phyloP scores from a whole-genome alignment of 495 filamentous ascomycete species.

The Hypoxylon crocopeplum region DNA sequence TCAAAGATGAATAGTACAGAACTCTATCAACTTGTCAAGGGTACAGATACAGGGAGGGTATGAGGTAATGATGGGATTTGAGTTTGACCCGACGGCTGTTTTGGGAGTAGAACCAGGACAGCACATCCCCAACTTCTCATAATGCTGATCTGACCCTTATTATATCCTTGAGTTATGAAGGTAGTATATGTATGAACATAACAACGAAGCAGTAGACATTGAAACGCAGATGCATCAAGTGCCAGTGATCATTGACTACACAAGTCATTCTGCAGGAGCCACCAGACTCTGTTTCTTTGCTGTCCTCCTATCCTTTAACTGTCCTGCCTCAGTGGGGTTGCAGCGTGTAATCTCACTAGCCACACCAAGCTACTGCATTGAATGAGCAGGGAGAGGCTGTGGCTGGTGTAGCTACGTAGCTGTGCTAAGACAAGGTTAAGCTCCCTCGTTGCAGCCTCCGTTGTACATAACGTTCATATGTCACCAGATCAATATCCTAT shows the following conservation, averaged over 20 bases:
- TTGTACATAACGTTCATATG: constrained; percentile 22
- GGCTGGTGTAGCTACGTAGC: constrained; percentile 20
- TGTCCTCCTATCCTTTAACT: not conserved
- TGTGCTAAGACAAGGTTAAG: not conserved
- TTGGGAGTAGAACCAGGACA: not conserved
- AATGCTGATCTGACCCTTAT: not conserved
- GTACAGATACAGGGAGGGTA: too few relatives aligned
- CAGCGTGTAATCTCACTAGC: constrained; percentile 22
- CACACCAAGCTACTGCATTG: constrained; percentile 12
- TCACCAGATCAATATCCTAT: constrained; percentile 16
- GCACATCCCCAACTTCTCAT: too few relatives aligned
- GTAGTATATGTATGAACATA: not conserved
- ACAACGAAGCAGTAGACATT: constrained; percentile 11
- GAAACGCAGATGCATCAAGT: constrained; percentile 22
- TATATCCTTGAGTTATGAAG: constrained; percentile 3
- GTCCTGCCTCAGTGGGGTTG: constrained; percentile 12
- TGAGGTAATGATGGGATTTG: constrained; percentile 25
- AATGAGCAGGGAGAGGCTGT: not conserved
- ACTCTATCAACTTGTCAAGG: too few relatives aligned
- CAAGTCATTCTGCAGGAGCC: constrained; percentile 37
- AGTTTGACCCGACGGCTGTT: constrained; percentile 13
- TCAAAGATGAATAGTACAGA: not conserved
- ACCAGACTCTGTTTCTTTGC: constrained; percentile 26
- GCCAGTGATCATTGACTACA: constrained; percentile 23
- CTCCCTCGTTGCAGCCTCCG: constrained; percentile 14